Evolutionary conservation across 768 basidiomycete species (phyloP).

Genomic region (Russula vinacea): DNA sequence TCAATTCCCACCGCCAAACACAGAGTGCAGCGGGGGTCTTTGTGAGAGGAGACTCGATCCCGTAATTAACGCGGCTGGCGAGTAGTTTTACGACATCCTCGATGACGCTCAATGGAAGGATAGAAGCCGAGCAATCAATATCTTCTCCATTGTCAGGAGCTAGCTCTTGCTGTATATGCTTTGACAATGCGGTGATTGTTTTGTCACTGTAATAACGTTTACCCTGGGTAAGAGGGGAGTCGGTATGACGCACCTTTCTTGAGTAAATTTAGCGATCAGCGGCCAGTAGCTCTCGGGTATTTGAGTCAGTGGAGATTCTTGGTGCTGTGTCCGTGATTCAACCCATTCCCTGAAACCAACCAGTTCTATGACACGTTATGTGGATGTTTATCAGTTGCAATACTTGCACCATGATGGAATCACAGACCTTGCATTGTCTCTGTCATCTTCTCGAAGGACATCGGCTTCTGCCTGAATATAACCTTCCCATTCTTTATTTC

Average conservation of each 20-base stretch:
- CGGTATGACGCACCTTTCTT: constrained; percentile 65
- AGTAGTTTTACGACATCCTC: constrained; percentile 63
- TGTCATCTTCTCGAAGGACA: constrained; percentile 73
- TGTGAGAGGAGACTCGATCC: constrained; percentile 54
- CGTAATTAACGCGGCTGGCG: constrained; percentile 76
- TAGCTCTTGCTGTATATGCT: constrained; percentile 66
- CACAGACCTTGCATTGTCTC: constrained; percentile 75
- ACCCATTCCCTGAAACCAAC: constrained; percentile 75
- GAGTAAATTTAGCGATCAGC: constrained; percentile 75
- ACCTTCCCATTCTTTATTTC: constrained; percentile 79
- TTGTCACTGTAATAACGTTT: constrained; percentile 60
- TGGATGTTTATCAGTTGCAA: background rate
- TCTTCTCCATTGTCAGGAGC: constrained; percentile 63
- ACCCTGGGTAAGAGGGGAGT: background rate
- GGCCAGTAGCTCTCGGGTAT: constrained; percentile 71
- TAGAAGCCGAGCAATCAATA: constrained; percentile 38
- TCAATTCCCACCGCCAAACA: constrained; percentile 87
- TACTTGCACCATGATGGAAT: background rate
- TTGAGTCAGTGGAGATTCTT: constrained; percentile 48
- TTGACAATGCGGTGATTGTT: constrained; percentile 56
- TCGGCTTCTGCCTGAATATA: constrained; percentile 67
- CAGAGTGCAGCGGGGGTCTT: constrained; percentile 62
- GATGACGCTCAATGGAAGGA: constrained; percentile 47
- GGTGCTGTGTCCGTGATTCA: constrained; percentile 48
- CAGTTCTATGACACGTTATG: constrained; percentile 48